A percentile compares a stretch with the other conserved stretches of the same genome.
Evolutionary conservation across 2,329 filamentous ascomycete genomes (phyloP).

Genomic region (Aureobasidium sp.): DNA sequence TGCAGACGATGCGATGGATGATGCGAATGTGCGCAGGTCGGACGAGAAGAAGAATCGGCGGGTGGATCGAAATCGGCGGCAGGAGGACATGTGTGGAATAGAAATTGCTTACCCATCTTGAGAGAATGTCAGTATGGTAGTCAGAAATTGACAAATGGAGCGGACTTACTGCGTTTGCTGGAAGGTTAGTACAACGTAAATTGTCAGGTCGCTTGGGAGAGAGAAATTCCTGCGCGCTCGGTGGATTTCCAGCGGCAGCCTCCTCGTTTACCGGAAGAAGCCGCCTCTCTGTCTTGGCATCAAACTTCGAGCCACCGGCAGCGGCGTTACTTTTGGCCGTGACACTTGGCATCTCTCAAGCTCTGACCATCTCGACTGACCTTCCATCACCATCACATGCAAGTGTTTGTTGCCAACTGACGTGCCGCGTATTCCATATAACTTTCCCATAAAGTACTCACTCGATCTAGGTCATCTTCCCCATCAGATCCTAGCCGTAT

Average conservation of each 20-base stretch:
- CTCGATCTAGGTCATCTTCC: background rate
- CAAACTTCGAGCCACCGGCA: background rate
- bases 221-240: slow-evolving; percentile 12
- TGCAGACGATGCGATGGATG: slow-evolving; percentile 7
- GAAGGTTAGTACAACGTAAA: slow-evolving; percentile 17
- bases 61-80: slow-evolving; percentile 3
- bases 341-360: background rate
- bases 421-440: background rate
- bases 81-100: background rate
- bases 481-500: background rate
- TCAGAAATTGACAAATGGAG: background rate
- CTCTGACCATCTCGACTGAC: background rate
- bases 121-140: slow-evolving; percentile 4
- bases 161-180: slow-evolving; percentile 17
- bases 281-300: background rate
- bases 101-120: slow-evolving; percentile 18
- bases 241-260: background rate
- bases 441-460: too few species aligned
- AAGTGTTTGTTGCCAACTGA: background rate
- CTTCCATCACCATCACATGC: slow-evolving; percentile 10
- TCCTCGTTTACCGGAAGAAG: slow-evolving; percentile 10
- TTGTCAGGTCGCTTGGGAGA: slow-evolving; percentile 8
- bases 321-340: slow-evolving; percentile 7
- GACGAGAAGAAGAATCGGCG: background rate
- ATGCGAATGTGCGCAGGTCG: background rate